Conservation (phyloP, 2,329 filamentous ascomycete genomes). For the Fusarium napiforme region DNA sequence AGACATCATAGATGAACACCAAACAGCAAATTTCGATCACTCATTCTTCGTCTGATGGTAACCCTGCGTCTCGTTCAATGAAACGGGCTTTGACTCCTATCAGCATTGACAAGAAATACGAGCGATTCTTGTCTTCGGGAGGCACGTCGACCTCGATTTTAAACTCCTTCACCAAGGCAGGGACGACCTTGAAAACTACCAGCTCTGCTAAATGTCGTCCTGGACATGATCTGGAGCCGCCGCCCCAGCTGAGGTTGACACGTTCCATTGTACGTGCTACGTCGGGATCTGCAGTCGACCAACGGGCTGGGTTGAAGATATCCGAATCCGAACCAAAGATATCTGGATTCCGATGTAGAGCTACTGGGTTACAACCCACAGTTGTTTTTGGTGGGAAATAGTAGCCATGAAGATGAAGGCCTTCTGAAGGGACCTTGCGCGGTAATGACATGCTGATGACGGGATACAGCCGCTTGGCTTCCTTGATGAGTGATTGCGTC, state of each 20-base stretch:
- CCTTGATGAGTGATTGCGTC: slow-evolving; percentile 60
- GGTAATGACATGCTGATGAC: slow-evolving; percentile 64
- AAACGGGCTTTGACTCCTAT: slow-evolving; percentile 59
- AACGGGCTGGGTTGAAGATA: slow-evolving; percentile 59
- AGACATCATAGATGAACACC: neutral
- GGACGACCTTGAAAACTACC: slow-evolving; percentile 58
- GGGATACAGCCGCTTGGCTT: slow-evolving; percentile 62
- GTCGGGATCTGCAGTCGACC: slow-evolving; percentile 52
- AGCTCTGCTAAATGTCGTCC: slow-evolving; percentile 63
- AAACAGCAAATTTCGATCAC: accelerated
- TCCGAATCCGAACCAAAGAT: slow-evolving; percentile 61
- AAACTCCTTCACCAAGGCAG: slow-evolving; percentile 57
- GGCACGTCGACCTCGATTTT: slow-evolving; percentile 55
- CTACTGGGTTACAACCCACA: slow-evolving; percentile 62
- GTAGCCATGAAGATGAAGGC: slow-evolving; percentile 53
- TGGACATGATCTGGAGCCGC: slow-evolving; percentile 62
- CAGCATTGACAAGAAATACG: slow-evolving; percentile 65
- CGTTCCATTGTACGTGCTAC: slow-evolving; percentile 56
- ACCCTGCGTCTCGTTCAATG: slow-evolving; percentile 3
- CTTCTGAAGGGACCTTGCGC: slow-evolving; percentile 55
- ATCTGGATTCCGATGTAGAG: slow-evolving; percentile 60
- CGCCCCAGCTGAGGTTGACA: slow-evolving; percentile 63
- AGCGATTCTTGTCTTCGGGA: slow-evolving; percentile 51
- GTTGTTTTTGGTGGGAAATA: slow-evolving; percentile 57
- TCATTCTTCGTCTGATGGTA: too few relatives aligned